Evolutionary conservation across 2,329 filamentous ascomycete species (phyloP).

Genomic region (Epichloe festucae): DNA sequence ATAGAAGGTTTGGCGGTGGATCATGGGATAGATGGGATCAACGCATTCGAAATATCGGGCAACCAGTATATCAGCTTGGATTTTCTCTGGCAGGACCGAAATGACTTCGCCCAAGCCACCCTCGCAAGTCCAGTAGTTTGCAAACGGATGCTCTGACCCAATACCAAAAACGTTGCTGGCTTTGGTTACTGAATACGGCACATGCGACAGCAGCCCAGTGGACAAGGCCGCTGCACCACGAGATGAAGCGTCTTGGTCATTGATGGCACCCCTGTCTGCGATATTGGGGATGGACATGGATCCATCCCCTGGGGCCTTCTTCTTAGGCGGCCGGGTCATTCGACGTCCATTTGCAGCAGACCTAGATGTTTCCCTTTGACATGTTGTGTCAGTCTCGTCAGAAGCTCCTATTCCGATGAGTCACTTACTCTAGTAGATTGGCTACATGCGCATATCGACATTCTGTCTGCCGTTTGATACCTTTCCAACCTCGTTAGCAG

Average conservation of each 20-base stretch:
- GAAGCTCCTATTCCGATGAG: neutral
- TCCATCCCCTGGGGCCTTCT: slow-evolving; percentile 29
- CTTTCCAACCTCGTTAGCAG: slow-evolving; percentile 26
- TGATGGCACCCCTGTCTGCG: slow-evolving; percentile 38
- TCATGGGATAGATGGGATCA: slow-evolving; percentile 71
- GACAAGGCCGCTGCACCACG: slow-evolving; percentile 41
- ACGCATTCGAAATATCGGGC: slow-evolving; percentile 55
- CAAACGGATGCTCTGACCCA: slow-evolving; percentile 64
- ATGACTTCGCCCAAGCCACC: slow-evolving; percentile 66
- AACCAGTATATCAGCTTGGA: slow-evolving; percentile 60
- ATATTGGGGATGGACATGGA: slow-evolving; percentile 38
- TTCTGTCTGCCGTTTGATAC: slow-evolving; percentile 62
- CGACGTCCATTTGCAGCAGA: slow-evolving; percentile 38
- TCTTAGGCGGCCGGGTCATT: slow-evolving; percentile 45
- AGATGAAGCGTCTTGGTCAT: slow-evolving; percentile 29
- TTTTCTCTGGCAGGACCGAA: slow-evolving; percentile 59
- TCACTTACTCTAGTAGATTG: slow-evolving; percentile 60
- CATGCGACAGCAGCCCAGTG: slow-evolving; percentile 54
- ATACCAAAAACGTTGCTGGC: slow-evolving; percentile 73
- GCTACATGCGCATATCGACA: slow-evolving; percentile 67
- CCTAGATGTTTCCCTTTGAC: slow-evolving; percentile 41
- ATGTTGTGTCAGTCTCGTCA: slow-evolving; percentile 3
- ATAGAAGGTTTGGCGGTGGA: slow-evolving; percentile 63
- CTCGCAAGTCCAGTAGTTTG: slow-evolving; percentile 74
- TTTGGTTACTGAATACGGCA: slow-evolving; percentile 57